These are phyloP conservation scores for Cenchrus americanus DNA, from an alignment of 176 grass and related monocot species.

Conservation along the genomic window DNA sequence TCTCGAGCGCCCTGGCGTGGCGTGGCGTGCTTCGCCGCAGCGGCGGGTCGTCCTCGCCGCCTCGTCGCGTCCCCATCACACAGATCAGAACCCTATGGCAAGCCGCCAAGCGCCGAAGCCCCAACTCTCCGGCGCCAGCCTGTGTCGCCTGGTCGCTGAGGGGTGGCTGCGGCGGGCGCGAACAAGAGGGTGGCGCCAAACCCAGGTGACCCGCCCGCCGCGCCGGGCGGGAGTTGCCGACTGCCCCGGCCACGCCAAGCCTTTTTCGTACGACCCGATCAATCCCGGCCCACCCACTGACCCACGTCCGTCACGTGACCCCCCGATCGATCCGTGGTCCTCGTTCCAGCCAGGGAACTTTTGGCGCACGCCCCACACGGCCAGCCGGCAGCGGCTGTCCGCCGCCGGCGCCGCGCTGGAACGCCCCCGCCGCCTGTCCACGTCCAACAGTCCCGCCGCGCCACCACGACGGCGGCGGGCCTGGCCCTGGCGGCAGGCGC, in stretches of 20 bases:
- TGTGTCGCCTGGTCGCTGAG: neutral
- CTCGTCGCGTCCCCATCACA: slow-evolving; percentile 11
- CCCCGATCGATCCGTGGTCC: neutral
- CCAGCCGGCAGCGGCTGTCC: neutral
- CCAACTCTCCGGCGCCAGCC: neutral
- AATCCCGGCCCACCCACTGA: no score
- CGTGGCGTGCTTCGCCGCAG: neutral
- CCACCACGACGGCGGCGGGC: neutral
- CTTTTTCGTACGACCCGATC: neutral
- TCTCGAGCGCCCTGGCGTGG: neutral
- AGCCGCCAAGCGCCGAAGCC: no score
- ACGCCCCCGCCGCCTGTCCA: neutral
- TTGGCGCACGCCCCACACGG: neutral
- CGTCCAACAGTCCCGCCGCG: neutral
- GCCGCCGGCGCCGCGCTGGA: neutral
- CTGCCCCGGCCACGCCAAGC: neutral
- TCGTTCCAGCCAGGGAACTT: neutral
- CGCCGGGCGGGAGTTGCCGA: neutral
- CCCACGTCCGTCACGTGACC: neutral
- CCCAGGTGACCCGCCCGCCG: neutral
- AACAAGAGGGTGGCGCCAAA: neutral
- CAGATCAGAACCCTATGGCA: neutral
- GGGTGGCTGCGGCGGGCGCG: neutral
- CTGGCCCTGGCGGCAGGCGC: no score
- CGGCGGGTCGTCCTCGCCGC: neutral